Evolutionary conservation across 441 rosid genomes (phyloP).

Genomic region (Populus hybrid): DNA sequence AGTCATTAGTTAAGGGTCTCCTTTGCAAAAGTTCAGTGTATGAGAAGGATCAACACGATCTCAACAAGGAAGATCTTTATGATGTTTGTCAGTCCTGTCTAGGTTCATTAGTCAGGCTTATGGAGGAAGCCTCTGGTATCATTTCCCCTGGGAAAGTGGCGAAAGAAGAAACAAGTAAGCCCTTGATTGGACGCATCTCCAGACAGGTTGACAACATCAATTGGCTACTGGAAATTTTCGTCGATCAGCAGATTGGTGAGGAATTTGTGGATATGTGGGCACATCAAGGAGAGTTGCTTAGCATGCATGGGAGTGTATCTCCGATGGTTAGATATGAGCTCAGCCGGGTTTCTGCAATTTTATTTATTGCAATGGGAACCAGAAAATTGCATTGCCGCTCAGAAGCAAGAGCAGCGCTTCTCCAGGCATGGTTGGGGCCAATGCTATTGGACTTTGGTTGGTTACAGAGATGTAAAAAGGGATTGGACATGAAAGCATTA

Average conservation of each 20-base stretch:
- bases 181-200: slow-evolving; percentile 61
- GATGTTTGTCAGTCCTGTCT: slow-evolving; percentile 56
- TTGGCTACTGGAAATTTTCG: slow-evolving; percentile 74
- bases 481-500: slow-evolving; percentile 65
- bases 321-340: slow-evolving; percentile 84
- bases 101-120: slow-evolving; percentile 39
- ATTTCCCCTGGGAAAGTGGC: slow-evolving; percentile 13
- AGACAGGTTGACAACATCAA: slow-evolving; percentile 75
- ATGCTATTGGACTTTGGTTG: slow-evolving; percentile 83
- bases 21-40: slow-evolving; percentile 81
- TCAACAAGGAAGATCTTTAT: slow-evolving; percentile 63
- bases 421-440: slow-evolving; percentile 71
- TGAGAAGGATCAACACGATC: slow-evolving; percentile 70
- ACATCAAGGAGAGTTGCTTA: slow-evolving; percentile 43
- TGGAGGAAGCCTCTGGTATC: slow-evolving; percentile 45
- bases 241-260: slow-evolving; percentile 70
- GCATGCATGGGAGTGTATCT: slow-evolving; percentile 56
- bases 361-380: slow-evolving; percentile 76
- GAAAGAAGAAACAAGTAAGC: slow-evolving; percentile 35
- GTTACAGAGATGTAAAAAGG: slow-evolving; percentile 80
- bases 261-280: slow-evolving; percentile 81
- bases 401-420: slow-evolving; percentile 57
- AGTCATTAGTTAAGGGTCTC: slow-evolving; percentile 70
- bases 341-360: slow-evolving; percentile 65
- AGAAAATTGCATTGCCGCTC: slow-evolving; percentile 62